Conservation (phyloP, 2,329 filamentous ascomycete species). For the Xylariales sp. region DNA sequence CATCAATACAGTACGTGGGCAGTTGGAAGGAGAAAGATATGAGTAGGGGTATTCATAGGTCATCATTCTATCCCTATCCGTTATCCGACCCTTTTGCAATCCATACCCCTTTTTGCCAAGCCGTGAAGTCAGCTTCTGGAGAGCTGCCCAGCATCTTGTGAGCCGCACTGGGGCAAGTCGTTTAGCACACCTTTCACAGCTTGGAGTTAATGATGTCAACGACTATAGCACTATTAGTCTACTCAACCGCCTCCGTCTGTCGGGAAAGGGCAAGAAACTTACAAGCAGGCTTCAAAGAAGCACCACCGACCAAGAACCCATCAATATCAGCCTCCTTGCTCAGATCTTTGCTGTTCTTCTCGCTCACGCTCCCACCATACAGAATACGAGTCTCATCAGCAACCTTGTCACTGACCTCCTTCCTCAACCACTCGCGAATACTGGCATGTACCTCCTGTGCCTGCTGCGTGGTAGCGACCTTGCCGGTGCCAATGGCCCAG, state of each 20-base stretch:
- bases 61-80: conserved; percentile 7
- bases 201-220: conserved; percentile 55
- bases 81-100: conserved; percentile 2
- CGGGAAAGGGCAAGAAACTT: conserved; percentile 33
- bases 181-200: conserved; percentile 40
- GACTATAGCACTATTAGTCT: conserved; percentile 30
- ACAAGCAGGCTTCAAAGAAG: conserved; percentile 95
- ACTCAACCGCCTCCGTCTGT: not conserved
- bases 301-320: conserved; percentile 94
- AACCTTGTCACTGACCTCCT: conserved; percentile 68
- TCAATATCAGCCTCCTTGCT: conserved; percentile 93
- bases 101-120: conserved; percentile 4
- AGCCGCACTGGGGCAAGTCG: not conserved
- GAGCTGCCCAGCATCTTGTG: too few relatives aligned
- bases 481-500: conserved; percentile 93
- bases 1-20: too few relatives aligned
- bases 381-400: conserved; percentile 88
- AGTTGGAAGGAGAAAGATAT: not conserved
- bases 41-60: not conserved
- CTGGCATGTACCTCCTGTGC: conserved; percentile 91
- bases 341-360: conserved; percentile 96
- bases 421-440: conserved; percentile 83
- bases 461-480: conserved; percentile 83
- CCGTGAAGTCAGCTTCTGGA: too few relatives aligned
- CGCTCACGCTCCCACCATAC: conserved; percentile 93